These are phyloP conservation scores for Dryas drummondii DNA, from an alignment of 306 rosid genomes.

Conservation along the genomic window DNA sequence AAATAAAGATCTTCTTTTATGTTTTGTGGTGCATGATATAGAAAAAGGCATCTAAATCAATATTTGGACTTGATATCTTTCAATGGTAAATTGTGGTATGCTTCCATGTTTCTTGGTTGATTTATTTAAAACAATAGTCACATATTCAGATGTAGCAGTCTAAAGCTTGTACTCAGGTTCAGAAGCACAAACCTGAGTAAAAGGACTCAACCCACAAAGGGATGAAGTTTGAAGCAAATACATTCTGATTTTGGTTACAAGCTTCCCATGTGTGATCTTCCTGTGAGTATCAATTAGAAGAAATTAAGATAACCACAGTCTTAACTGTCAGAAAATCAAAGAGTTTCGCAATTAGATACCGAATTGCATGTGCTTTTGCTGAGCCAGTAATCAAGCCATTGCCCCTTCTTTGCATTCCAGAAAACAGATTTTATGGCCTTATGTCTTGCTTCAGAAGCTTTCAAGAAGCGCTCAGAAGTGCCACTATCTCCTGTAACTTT, in stretches of 20 bases:
- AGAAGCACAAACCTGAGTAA: constrained; percentile 55
- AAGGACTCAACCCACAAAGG: constrained; percentile 88
- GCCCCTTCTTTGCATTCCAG: constrained; percentile 67
- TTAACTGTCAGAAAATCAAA: constrained; percentile 12
- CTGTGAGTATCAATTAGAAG: constrained; percentile 33
- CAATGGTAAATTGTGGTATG: background rate
- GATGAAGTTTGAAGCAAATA: constrained; percentile 80
- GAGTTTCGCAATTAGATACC: constrained; percentile 10
- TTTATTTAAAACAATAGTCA: no score
- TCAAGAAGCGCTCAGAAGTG: constrained; percentile 41
- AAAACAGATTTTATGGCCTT: constrained; percentile 66
- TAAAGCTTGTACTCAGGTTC: background rate
- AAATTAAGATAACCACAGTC: constrained; percentile 18
- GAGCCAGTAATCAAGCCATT: constrained; percentile 94
- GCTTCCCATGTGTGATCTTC: constrained; percentile 58
- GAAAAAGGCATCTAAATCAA: background rate
- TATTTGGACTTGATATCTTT: background rate
- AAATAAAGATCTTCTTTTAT: background rate
- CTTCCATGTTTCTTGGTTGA: background rate
- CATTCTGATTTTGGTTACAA: constrained; percentile 56
- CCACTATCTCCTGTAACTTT: constrained; percentile 56
- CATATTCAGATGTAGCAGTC: background rate
- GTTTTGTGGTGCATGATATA: background rate
- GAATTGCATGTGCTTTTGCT: constrained; percentile 38
- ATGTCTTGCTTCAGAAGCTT: constrained; percentile 56